Conservation (phyloP, 129 eudicot species). For the Tanacetum coccineum region DNA sequence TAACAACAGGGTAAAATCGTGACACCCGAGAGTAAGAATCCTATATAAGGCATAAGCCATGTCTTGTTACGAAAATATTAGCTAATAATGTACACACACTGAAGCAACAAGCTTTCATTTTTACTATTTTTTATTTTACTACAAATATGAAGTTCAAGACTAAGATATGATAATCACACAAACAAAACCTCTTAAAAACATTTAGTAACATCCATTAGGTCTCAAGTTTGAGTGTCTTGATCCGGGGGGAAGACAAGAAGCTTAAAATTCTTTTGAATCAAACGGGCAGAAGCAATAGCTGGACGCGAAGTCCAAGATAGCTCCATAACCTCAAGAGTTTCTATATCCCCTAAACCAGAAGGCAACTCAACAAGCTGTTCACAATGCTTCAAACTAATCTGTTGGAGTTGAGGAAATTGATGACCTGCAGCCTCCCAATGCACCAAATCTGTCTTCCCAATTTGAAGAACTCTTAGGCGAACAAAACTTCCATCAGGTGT, state of each 20-base stretch:
- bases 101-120: too few relatives aligned
- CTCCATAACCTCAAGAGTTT: constrained; percentile 1
- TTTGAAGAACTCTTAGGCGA: constrained; percentile 34
- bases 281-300: constrained; percentile 30
- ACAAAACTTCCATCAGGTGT: constrained; percentile 40
- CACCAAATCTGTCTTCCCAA: constrained; percentile 41
- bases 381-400: constrained; percentile 28
- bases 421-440: constrained; percentile 37
- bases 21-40: too few relatives aligned
- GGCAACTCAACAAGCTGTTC: not conserved
- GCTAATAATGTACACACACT: too few relatives aligned
- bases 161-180: too few relatives aligned
- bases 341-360: constrained; percentile 2
- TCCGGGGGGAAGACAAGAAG: constrained; percentile 35
- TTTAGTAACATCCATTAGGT: not conserved
- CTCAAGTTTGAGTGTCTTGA: constrained; percentile 30
- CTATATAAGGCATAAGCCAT: too few relatives aligned
- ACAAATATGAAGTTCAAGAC: too few relatives aligned
- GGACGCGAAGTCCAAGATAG: constrained; percentile 17
- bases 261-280: constrained; percentile 21
- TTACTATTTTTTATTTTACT: too few relatives aligned
- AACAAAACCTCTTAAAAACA: too few relatives aligned
- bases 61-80: too few relatives aligned
- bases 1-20: too few relatives aligned
- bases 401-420: constrained; percentile 48